Conservation (phyloP, 176 grass and related monocot genomes). For the Aegilops longissima region DNA sequence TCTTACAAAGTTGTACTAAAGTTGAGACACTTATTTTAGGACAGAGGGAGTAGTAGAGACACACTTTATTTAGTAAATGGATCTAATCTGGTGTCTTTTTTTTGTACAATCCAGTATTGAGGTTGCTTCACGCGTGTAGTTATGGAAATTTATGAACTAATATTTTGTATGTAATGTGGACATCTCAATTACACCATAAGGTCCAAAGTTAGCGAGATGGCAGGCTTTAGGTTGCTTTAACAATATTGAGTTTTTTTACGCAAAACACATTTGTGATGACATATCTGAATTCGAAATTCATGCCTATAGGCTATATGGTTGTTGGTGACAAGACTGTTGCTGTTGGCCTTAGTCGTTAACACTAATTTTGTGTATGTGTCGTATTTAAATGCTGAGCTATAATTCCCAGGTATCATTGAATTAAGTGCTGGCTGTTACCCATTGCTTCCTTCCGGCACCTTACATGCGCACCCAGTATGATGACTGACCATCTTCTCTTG, state of each 20-base stretch:
- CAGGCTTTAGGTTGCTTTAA: too few species aligned
- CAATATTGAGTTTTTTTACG: too few species aligned
- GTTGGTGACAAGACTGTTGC: too few species aligned
- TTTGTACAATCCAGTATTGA: neutral
- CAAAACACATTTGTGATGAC: too few species aligned
- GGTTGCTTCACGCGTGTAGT: neutral
- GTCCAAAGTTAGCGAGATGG: too few species aligned
- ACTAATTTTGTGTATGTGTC: neutral
- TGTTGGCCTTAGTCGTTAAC: too few species aligned
- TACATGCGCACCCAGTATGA: slow-evolving; percentile 7
- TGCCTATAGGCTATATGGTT: too few species aligned
- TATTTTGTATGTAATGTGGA: too few species aligned
- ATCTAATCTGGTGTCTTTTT: neutral
- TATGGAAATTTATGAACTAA: neutral
- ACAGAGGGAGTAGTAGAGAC: neutral
- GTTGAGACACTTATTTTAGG: too few species aligned
- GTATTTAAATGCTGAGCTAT: neutral
- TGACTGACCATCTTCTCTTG: slow-evolving; percentile 20
- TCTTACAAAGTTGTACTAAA: too few species aligned
- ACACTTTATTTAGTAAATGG: neutral
- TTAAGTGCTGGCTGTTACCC: neutral
- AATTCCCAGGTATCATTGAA: neutral
- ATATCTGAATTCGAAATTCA: too few species aligned
- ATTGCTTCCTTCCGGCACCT: neutral
- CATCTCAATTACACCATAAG: too few species aligned